Percentiles rank a stretch among this genome's conserved stretches.
Evolutionary conservation across 805 yeast genomes (phyloP).

Genomic region (Ogataea thermomethanolica): DNA sequence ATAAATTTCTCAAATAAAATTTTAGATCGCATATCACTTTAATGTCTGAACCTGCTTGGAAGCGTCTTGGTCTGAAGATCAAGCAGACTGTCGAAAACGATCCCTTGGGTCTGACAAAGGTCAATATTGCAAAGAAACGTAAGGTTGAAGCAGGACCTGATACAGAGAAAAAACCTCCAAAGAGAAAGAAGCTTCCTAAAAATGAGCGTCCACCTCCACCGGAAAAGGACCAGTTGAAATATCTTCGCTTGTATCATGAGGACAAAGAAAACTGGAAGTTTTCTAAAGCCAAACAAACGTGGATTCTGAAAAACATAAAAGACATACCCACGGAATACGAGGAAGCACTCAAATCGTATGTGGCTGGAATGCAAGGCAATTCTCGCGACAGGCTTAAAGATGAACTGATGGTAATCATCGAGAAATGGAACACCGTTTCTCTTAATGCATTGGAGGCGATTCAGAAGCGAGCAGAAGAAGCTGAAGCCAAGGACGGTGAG

Average conservation of each 20-base stretch:
- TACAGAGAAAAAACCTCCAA: slow-evolving; percentile 57
- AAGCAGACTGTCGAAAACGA: slow-evolving; percentile 44
- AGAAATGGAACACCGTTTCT: slow-evolving; percentile 54
- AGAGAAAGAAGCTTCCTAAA: slow-evolving; percentile 67
- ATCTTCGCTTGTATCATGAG: slow-evolving; percentile 53
- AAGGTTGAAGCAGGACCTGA: slow-evolving; percentile 23
- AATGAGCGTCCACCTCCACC: slow-evolving; percentile 66
- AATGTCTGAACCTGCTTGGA: slow-evolving; percentile 77
- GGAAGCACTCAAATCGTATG: slow-evolving; percentile 45
- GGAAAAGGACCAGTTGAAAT: slow-evolving; percentile 69
- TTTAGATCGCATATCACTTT: neutral
- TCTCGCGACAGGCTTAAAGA: slow-evolving; percentile 54
- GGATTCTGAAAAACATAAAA: slow-evolving; percentile 66
- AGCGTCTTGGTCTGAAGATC: slow-evolving; percentile 66
- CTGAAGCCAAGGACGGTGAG: slow-evolving; percentile 11
- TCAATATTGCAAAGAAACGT: slow-evolving; percentile 36
- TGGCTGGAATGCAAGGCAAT: slow-evolving; percentile 67
- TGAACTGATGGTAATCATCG: slow-evolving; percentile 45
- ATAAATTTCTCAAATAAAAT: neutral
- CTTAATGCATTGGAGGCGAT: slow-evolving; percentile 39
- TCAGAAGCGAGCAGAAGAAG: slow-evolving; percentile 29
- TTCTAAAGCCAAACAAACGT: slow-evolving; percentile 81
- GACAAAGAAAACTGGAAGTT: slow-evolving; percentile 73
- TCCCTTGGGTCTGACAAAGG: slow-evolving; percentile 43
- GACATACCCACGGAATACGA: slow-evolving; percentile 52